phyloP scores from a whole-genome alignment of 306 rosid species.

The Cicer chorassanicum region DNA sequence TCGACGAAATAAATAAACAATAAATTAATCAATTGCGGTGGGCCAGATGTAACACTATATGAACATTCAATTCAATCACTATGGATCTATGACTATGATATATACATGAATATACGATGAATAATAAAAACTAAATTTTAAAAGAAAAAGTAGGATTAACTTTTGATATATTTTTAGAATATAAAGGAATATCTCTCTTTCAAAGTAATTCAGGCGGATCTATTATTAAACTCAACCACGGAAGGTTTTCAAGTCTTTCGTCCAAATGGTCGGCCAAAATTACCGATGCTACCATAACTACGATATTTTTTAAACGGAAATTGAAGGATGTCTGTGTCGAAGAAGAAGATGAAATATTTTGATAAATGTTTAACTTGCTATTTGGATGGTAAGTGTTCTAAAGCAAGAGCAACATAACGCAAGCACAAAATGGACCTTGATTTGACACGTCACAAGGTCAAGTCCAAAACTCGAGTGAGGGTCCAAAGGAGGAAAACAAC shows the following conservation, averaged over 20 bases:
- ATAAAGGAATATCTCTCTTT: slow-evolving; percentile 36
- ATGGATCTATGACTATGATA: neutral
- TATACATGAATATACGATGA: neutral
- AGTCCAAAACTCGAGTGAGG: no score
- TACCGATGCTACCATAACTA: neutral
- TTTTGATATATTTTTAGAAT: slow-evolving; percentile 6
- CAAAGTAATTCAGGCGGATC: slow-evolving; percentile 43
- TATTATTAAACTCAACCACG: slow-evolving; percentile 24
- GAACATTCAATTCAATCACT: slow-evolving; percentile 22
- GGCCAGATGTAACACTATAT: slow-evolving; percentile 34
- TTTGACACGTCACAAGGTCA: no score
- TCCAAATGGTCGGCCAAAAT: slow-evolving; percentile 35
- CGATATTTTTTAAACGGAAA: no score
- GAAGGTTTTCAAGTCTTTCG: neutral
- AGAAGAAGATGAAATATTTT: no score
- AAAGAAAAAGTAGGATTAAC: slow-evolving; percentile 42
- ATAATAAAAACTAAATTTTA: slow-evolving; percentile 11
- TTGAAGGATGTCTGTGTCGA: no score
- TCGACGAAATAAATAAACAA: slow-evolving; percentile 10
- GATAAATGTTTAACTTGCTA: no score
- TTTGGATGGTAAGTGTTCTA: no score
- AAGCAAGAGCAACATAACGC: no score
- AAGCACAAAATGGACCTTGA: no score
- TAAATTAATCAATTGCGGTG: slow-evolving; percentile 33
- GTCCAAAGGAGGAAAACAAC: no score